Conservation (phyloP, 2,329 filamentous ascomycete species). For the Xylariaceae sp. region DNA sequence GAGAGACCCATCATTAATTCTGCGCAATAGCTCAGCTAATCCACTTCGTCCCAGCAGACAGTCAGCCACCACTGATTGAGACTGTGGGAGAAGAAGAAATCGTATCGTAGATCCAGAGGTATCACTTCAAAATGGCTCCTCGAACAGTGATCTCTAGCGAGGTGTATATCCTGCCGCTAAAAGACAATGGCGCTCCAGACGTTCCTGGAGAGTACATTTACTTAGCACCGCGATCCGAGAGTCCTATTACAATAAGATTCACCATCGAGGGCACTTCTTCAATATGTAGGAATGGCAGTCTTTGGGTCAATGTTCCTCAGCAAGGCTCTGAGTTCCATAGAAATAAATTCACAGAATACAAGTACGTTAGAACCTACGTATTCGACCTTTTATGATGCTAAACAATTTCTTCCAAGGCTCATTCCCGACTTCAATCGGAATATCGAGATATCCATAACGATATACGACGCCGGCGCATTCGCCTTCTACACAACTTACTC, state of each 20-base stretch:
- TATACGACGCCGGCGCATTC: conserved; percentile 81
- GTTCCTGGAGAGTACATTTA: conserved; percentile 90
- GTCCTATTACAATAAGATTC: conserved; percentile 81
- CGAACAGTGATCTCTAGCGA: conserved; percentile 64
- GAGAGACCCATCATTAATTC: no score
- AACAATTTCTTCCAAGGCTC: conserved; percentile 56
- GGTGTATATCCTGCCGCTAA: conserved; percentile 86
- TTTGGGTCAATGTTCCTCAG: conserved; percentile 94
- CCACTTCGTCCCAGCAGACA: no score
- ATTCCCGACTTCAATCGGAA: conserved; percentile 89
- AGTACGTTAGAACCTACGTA: conserved; percentile 54
- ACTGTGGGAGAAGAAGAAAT: neutral
- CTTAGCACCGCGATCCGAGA: conserved; percentile 68
- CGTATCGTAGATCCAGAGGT: neutral
- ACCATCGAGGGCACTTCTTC: conserved; percentile 92
- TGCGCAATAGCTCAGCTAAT: no score
- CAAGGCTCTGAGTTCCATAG: conserved; percentile 73
- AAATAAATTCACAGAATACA: conserved; percentile 80
- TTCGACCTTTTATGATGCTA: conserved; percentile 5
- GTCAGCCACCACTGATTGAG: no score
- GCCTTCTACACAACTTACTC: conserved; percentile 93
- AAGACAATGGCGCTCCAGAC: conserved; percentile 88
- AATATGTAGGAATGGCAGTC: conserved; percentile 87
- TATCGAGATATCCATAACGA: conserved; percentile 84
- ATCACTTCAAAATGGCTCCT: conserved; percentile 48